Evolutionary conservation across 2,329 filamentous ascomycete genomes (phyloP), one percentile per base, ranked within the genome.

Genomic region (Beauveria sp.): DNA sequence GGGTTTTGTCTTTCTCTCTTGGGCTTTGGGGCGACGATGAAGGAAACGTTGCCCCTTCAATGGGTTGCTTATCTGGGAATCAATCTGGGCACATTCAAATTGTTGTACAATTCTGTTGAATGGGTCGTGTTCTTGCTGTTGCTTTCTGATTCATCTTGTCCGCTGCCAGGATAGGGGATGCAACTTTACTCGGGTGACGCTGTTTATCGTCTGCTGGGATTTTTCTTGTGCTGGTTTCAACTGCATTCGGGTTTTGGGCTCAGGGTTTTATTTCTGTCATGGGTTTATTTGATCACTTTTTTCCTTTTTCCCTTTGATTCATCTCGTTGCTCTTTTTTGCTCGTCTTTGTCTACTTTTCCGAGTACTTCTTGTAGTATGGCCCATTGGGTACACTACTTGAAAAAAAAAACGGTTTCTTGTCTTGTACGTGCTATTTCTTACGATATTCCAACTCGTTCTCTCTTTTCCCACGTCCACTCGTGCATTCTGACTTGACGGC

Each of bases 271-370:
- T 50, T 61, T 47, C 61, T 58, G 30, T 30, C 34, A 54, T 63
- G 63, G 58, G 60, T 64, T 66, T 58, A 20, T 64, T 63, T 64
- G 60, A 60, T 67, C 9, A 24, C 1, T 16, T 40, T 16, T 24
- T 38, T 18, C 14, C 5, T 24, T 47, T n/a, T 16, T 10, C 10
- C 14, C 9, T 24, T 47, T 5, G 7, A 9, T 26, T 40, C n/a
- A 1, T 20, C 6, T 45, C 8, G 3, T n/a, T 49, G 14, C n/a
- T 24, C 28, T 40, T 12, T 20, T 14, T 51, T 10, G 14, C 16
- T 8, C 1, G 24, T 42, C 43, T 61, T 60, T 62, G 50, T 58
- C 52, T 52, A 60, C 49, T 55, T 63, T 65, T 54, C 46, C 57
- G 58, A 38, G 24, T 63, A 62, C 47, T 54, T 34, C 28, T 22